Base-by-base conservation (phyloP, 2,329 filamentous ascomycete species). In the Biscogniauxia marginata region DNA sequence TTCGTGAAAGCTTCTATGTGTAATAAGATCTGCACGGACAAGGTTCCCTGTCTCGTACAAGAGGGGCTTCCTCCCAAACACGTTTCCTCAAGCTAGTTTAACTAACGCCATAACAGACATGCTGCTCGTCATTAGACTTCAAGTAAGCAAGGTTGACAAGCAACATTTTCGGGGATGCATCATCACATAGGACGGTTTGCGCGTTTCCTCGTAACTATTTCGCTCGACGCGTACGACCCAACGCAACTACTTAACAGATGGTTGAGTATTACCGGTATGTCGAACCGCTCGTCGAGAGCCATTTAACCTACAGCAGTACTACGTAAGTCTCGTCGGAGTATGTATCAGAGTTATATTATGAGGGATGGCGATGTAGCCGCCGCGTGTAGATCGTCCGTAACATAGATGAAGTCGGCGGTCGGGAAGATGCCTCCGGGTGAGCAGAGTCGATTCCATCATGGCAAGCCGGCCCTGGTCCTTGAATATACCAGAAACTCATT, bases 1-100 rank as follows among this genome's bases (percentile, higher is more conserved):
- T 51, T 46, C 49, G 54, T 57, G 55, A 30, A 39, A 49, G 24
- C 48, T 52, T 34, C 55, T 45, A 55, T 25, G 48, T 51, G 49
- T 53, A 60, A 59, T 56, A 57, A 60, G 62, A 63, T 60, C 60
- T 64, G 58, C 62, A 59, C 54, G 50, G 23, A 50, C 54, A 50
- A 57, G 57, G 49, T 52, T 18, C 49, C 24, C 50, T 47, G 19
- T 44, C 51, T 22, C 57, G 56, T 56, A 57, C 24, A 54, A 23
- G 23, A 23, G n/a, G 43, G 18, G n/a, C 24, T 18, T 44, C 44
- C 24, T 43, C 45, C 52, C 47, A 57, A 56, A 55, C 55, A 46
- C 51, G 43, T 47, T 56, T 55, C 51, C 39, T 53, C 50, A 39
- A 19, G 47, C 23, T 49, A 39, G 20, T 58, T 46, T 23, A 54